Evolutionary conservation across 1,284 basidiomycete genomes (phyloP).

Genomic region (Neolentinus lepideus): DNA sequence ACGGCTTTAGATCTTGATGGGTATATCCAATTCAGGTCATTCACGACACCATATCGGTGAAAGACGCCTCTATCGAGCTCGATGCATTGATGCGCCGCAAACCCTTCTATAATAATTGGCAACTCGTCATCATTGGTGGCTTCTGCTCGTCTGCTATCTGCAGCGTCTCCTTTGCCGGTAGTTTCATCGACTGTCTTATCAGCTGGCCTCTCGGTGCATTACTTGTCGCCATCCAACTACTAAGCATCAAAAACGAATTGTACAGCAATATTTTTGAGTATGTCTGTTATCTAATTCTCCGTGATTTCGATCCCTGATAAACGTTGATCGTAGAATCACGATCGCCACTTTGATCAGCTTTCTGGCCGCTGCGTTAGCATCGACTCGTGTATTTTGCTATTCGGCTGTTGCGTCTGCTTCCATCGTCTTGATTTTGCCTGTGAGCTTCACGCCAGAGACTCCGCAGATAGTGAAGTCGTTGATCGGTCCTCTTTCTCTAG

Average conservation of each 20-base stretch:
- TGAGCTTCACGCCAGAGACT: constrained; percentile 24
- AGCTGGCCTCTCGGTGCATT: constrained; percentile 78
- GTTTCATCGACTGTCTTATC: constrained; percentile 75
- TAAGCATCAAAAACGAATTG: constrained; percentile 74
- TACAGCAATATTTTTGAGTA: constrained; percentile 85
- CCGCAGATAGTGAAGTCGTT: background rate
- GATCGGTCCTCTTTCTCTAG: constrained; percentile 17
- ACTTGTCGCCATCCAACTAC: constrained; percentile 69
- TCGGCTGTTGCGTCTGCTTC: constrained; percentile 80
- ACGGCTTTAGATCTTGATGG: background rate
- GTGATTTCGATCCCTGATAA: constrained; percentile 1
- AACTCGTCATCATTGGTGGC: constrained; percentile 72
- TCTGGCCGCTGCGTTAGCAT: constrained; percentile 69
- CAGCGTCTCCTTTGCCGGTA: constrained; percentile 64
- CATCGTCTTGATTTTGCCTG: constrained; percentile 84
- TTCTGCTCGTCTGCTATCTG: constrained; percentile 81
- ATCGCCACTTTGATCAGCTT: constrained; percentile 79
- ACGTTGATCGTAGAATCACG: constrained; percentile 48
- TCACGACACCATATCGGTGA: constrained; percentile 80
- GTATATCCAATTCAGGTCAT: constrained; percentile 50
- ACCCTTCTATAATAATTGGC: constrained; percentile 57
- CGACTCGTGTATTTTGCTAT: constrained; percentile 75
- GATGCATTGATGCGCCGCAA: constrained; percentile 72
- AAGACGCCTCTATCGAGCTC: constrained; percentile 68
- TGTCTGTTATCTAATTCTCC: constrained; percentile 16